A percentile compares a stretch with the other conserved stretches of the same genome.
Evolutionary conservation across 441 rosid species (phyloP).

Genomic region (Breynia disticha): DNA sequence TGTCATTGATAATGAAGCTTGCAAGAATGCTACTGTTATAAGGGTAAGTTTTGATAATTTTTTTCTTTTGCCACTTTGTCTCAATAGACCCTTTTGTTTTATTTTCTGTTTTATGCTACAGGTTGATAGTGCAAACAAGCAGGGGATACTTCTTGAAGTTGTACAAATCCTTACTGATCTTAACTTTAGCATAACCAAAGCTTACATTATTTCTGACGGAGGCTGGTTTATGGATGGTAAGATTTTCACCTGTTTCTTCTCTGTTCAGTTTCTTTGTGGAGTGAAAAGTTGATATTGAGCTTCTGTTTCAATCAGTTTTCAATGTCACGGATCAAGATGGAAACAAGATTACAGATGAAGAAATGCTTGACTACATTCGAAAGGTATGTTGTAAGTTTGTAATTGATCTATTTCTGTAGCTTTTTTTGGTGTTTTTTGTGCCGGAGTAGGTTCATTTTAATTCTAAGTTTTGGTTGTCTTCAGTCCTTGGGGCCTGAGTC

Average conservation of each 20-base stretch:
- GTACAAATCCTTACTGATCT: constrained; percentile 92
- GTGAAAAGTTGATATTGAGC: constrained; percentile 13
- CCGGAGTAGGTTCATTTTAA: constrained; percentile 1
- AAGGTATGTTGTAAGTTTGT: constrained; percentile 39
- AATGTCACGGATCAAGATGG: constrained; percentile 78
- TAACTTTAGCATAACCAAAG: constrained; percentile 67
- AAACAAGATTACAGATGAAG: constrained; percentile 65
- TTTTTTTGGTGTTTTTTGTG: constrained; percentile 5
- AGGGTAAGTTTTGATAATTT: constrained; percentile 28
- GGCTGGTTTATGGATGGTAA: constrained; percentile 99
- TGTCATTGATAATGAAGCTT: constrained; percentile 75
- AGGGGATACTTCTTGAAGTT: constrained; percentile 87
- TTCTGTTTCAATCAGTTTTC: constrained; percentile 40
- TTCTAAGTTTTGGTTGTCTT: constrained; percentile 14
- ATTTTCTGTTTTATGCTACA: constrained; percentile 18
- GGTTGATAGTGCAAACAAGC: constrained; percentile 90
- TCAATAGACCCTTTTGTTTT: constrained; percentile 11
- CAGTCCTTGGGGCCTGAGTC: constrained; percentile 81
- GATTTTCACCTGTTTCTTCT: constrained; percentile 1
- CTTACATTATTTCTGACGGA: constrained; percentile 89
- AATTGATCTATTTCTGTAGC: not conserved
- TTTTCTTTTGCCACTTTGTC: constrained; percentile 7
- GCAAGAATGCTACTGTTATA: constrained; percentile 77
- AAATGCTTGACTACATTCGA: constrained; percentile 57
- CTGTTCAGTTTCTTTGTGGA: not conserved